A percentile compares a stretch with the other conserved stretches of the same genome.
phyloP scores from a whole-genome alignment of 192 early-diverging fungal species.

The Funneliformis geosporum region DNA sequence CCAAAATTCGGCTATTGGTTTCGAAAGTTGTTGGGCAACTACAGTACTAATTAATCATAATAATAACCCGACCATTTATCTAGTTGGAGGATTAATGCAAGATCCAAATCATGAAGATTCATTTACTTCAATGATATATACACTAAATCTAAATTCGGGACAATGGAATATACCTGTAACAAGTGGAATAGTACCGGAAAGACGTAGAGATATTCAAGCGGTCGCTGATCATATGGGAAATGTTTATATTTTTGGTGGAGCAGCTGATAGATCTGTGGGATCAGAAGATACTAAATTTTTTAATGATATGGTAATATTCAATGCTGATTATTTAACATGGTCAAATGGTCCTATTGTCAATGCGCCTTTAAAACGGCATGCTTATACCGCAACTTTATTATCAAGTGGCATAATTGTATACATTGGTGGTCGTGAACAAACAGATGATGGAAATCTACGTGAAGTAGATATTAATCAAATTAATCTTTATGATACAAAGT shows the following conservation, averaged over 20 bases:
- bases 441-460: too few relatives aligned
- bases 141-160: neutral
- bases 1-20: too few relatives aligned
- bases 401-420: too few relatives aligned
- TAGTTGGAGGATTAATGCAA: neutral
- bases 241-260: slow-evolving; percentile 10
- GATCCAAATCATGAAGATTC: too few relatives aligned
- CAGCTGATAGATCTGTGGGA: neutral
- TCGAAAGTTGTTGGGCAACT: too few relatives aligned
- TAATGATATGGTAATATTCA: neutral
- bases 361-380: too few relatives aligned
- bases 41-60: too few relatives aligned
- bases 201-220: neutral
- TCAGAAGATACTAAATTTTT: neutral
- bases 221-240: neutral
- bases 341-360: too few relatives aligned
- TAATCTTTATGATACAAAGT: too few relatives aligned
- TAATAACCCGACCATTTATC: neutral
- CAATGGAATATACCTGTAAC: neutral
- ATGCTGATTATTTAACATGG: neutral
- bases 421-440: too few relatives aligned
- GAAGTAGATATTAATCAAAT: too few relatives aligned
- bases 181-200: neutral
- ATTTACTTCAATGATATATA: neutral
- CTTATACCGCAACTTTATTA: too few relatives aligned